phyloP scores from a whole-genome alignment of 257 asterid species.

The Henckelia pumila region DNA sequence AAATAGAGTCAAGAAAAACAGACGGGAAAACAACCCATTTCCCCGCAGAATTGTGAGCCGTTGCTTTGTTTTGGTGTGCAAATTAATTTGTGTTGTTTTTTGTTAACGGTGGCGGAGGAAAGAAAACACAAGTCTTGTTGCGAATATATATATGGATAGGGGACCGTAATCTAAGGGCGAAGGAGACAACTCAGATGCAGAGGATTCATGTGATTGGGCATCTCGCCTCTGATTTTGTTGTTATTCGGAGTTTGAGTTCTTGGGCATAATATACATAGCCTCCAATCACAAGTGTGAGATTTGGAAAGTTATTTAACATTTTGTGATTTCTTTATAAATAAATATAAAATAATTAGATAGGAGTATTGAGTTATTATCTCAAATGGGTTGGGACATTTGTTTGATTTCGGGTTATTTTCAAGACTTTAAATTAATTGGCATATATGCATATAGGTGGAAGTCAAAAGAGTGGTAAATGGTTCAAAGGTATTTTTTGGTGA shows the following conservation, averaged over 20 bases:
- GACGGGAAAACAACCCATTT: not conserved
- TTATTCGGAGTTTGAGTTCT: not conserved
- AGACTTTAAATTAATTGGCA: too few species aligned
- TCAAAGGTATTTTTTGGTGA: too few species aligned
- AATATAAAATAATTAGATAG: too few species aligned
- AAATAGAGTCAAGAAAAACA: not conserved
- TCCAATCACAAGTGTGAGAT: too few species aligned
- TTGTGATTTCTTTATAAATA: too few species aligned
- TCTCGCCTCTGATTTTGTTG: not conserved
- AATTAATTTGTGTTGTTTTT: not conserved
- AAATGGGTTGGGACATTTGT: too few species aligned
- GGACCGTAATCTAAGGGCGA: not conserved
- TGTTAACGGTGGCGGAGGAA: not conserved
- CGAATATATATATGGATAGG: not conserved
- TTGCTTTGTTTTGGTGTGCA: not conserved
- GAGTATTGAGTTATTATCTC: too few species aligned
- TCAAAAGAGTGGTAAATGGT: too few species aligned
- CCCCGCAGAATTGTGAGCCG: not conserved
- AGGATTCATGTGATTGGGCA: not conserved
- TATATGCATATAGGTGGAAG: too few species aligned
- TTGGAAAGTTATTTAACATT: too few species aligned
- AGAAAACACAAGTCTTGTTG: not conserved
- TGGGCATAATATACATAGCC: not conserved
- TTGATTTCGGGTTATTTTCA: too few species aligned
- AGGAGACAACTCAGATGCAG: not conserved